phyloP scores from a whole-genome alignment of 805 yeast species.

The Candida sithepensis region DNA sequence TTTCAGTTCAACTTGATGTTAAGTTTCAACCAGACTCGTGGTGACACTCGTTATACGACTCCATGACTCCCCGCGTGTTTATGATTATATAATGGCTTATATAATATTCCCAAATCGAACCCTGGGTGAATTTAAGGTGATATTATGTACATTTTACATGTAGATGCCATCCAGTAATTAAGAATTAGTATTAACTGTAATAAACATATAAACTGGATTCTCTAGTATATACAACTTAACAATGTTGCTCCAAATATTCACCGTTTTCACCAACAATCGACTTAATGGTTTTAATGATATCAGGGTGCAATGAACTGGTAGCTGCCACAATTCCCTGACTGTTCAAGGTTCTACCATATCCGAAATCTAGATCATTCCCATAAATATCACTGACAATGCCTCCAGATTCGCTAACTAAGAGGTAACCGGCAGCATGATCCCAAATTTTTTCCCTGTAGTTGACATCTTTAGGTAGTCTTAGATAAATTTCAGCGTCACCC shows the following conservation, averaged over 20 bases:
- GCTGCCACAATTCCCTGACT: conserved; percentile 96
- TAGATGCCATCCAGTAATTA: no score
- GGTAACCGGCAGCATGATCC: conserved; percentile 98
- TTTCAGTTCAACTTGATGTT: no score
- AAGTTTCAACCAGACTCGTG: no score
- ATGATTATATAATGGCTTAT: no score
- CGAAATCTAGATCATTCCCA: conserved; percentile 74
- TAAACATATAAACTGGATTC: background rate
- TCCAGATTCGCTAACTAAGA: conserved; percentile 85
- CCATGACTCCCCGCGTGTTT: no score
- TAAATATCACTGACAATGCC: conserved; percentile 84
- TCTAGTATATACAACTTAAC: conserved; percentile 5
- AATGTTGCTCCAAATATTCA: conserved; percentile 26
- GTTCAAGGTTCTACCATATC: conserved; percentile 73
- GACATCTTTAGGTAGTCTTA: conserved; percentile 77
- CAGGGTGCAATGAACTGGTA: conserved; percentile 41
- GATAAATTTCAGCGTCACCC: conserved; percentile 90
- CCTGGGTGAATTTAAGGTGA: no score
- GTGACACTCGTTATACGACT: no score
- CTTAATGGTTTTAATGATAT: conserved; percentile 49
- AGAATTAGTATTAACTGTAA: background rate
- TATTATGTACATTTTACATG: no score
- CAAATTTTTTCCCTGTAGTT: conserved; percentile 90
- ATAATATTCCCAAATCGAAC: no score
- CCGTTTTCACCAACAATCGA: conserved; percentile 33